Conservation (phyloP, 2,329 filamentous ascomycete species). For the Colletotrichum horii region DNA sequence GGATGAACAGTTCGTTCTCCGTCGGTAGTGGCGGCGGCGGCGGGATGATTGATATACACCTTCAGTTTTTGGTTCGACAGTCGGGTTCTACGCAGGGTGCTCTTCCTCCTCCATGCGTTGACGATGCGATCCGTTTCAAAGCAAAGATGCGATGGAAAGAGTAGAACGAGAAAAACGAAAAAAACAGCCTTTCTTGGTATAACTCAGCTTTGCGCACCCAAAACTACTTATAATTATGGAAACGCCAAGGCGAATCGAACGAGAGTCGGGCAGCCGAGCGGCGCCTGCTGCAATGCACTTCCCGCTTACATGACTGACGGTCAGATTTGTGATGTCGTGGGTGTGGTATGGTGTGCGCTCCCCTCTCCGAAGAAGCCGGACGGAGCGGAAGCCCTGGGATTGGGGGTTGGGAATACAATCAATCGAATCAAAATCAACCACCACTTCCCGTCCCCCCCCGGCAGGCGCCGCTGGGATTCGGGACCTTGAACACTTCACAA, state of each 20-base stretch:
- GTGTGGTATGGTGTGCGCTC: neutral
- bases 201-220: neutral
- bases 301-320: constrained; percentile 6
- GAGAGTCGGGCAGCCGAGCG: neutral
- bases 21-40: neutral
- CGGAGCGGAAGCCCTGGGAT: constrained; percentile 16
- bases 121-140: neutral
- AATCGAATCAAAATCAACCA: neutral
- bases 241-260: neutral
- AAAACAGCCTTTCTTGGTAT: neutral
- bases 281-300: neutral
- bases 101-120: neutral
- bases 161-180: neutral
- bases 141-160: neutral
- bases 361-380: constrained; percentile 19
- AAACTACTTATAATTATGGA: constrained; percentile 7
- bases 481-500: neutral
- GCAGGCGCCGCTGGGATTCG: neutral
- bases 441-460: neutral
- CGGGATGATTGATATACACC: neutral
- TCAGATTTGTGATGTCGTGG: neutral
- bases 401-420: neutral
- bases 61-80: neutral
- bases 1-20: neutral
- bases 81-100: neutral